Evolutionary conservation across 1,139 yeast genomes (phyloP).

Genomic region (Sugiyamaella pinicola): DNA sequence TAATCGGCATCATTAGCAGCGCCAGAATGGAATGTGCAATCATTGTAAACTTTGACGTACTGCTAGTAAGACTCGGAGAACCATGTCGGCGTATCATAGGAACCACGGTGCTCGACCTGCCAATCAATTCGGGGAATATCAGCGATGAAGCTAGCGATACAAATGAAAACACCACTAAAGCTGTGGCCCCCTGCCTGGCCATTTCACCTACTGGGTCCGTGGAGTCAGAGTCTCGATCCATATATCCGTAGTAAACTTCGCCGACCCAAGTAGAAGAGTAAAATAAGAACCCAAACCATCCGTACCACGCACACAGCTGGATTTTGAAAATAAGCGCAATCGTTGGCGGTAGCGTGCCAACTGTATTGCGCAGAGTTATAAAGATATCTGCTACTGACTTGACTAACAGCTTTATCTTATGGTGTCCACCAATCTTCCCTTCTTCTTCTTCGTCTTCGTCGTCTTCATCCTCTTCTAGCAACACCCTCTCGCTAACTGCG

Average conservation of each 20-base stretch:
- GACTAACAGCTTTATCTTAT: not conserved
- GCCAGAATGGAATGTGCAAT: slow-evolving; percentile 6
- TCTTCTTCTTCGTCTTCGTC: slow-evolving; percentile 3
- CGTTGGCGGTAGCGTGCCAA: slow-evolving; percentile 32
- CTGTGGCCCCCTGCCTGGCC: slow-evolving; percentile 46
- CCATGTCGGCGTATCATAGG: slow-evolving; percentile 18
- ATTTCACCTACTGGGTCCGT: slow-evolving; percentile 40
- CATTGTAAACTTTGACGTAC: slow-evolving; percentile 13
- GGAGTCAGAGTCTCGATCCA: slow-evolving; percentile 17
- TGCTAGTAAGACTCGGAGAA: slow-evolving; percentile 16
- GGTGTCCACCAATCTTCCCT: not conserved
- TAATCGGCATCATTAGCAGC: slow-evolving; percentile 14
- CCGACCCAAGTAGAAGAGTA: slow-evolving; percentile 48
- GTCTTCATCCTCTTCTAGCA: slow-evolving; percentile 16
- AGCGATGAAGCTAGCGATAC: slow-evolving; percentile 43
- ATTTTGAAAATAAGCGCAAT: slow-evolving; percentile 39
- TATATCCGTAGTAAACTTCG: slow-evolving; percentile 42
- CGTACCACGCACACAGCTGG: slow-evolving; percentile 45
- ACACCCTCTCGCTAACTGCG: slow-evolving; percentile 36
- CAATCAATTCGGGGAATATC: slow-evolving; percentile 38
- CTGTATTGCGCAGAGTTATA: slow-evolving; percentile 28
- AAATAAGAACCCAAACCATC: slow-evolving; percentile 45
- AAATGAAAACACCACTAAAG: slow-evolving; percentile 43
- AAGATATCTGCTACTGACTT: slow-evolving; percentile 26
- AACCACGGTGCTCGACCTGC: slow-evolving; percentile 1